Base-by-base conservation (phyloP, 441 rosid species). In the Daphne laureola region DNA sequence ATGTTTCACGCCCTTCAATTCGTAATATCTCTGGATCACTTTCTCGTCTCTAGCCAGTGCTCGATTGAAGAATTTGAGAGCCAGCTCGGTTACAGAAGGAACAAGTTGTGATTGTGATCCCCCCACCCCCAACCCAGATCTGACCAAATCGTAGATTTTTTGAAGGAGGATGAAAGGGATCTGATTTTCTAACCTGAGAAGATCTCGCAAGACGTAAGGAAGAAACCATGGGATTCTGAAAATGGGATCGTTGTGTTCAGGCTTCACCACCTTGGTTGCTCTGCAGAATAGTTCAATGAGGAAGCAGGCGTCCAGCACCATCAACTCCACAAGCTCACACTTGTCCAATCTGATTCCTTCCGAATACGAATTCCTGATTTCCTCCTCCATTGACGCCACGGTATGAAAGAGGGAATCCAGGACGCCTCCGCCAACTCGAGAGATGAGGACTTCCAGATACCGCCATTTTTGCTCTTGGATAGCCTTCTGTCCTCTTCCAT, bases 391-490 rank as follows among this genome's bases (percentile, higher is more conserved):
- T 43, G 62, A 61, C 62, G 62, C 59, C 1, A 77, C 55, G 11
- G 69, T 62, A 43, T 43, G 67, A 53, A 87, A 48, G 68, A 75
- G 66, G 51, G 70, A 72, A 49, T 77, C 84, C 3, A 87, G 62
- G 25, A 43, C 43, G 35, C 80, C 13, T 1, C 63, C 69, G 3
- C 5, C 58, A 15, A 75, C 70, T 55, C 96, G 67, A 1, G 50
- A 13, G 38, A 84, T 72, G 38, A 87, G 56, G 27, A 57, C 43
- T 16, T 81, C 75, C 14, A 87, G 54, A 63, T 84, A 87, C 17
- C 66, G 67, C 86, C 87, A 87, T 66, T 83, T 84, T 66, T 87
- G 96, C 74, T 87, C 90, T 62, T 87, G 80, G 17, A 87, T 82
- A 83, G 82, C 80, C 48, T 26, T 43, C 6, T 74, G 72, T 0